A percentile compares a stretch with the other conserved stretches of the same genome.
Conservation (phyloP, 1,284 basidiomycete species). For the Boletellus sp. region DNA sequence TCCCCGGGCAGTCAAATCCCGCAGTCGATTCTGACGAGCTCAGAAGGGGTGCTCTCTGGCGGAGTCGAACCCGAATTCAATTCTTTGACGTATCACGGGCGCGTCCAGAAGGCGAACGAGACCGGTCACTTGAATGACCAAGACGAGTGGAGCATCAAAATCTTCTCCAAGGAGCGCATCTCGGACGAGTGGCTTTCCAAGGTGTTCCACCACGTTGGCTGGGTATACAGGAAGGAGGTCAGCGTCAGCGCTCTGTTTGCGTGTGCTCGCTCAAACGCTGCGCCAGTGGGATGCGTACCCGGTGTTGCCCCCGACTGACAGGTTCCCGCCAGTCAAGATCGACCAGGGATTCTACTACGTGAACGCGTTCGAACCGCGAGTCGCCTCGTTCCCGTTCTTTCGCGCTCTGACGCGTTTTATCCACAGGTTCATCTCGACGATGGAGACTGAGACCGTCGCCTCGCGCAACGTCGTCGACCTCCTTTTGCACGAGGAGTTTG, state of each 20-base stretch:
- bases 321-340: slow-evolving; percentile 75
- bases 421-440: slow-evolving; percentile 71
- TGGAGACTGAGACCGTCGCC: slow-evolving; percentile 89
- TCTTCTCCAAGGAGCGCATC: slow-evolving; percentile 74
- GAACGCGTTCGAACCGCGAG: slow-evolving; percentile 83
- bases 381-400: slow-evolving; percentile 19
- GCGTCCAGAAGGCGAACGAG: slow-evolving; percentile 35
- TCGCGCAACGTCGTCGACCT: slow-evolving; percentile 82
- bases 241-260: slow-evolving; percentile 10
- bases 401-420: slow-evolving; percentile 1
- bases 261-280: slow-evolving; percentile 5
- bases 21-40: slow-evolving; percentile 70
- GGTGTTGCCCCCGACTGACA: slow-evolving; percentile 59
- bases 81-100: slow-evolving; percentile 82
- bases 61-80: slow-evolving; percentile 77
- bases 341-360: slow-evolving; percentile 82
- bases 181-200: slow-evolving; percentile 65
- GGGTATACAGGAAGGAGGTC: slow-evolving; percentile 82
- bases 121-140: slow-evolving; percentile 20
- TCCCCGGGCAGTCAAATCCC: slow-evolving; percentile 49
- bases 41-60: slow-evolving; percentile 49
- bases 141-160: slow-evolving; percentile 75
- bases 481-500: slow-evolving; percentile 65
- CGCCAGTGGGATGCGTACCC: slow-evolving; percentile 77
- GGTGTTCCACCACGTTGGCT: slow-evolving; percentile 72